Percentiles rank a stretch among this genome's conserved stretches.
Conservation (phyloP, 2,329 filamentous ascomycete genomes). For the Colletotrichum aenigma region DNA sequence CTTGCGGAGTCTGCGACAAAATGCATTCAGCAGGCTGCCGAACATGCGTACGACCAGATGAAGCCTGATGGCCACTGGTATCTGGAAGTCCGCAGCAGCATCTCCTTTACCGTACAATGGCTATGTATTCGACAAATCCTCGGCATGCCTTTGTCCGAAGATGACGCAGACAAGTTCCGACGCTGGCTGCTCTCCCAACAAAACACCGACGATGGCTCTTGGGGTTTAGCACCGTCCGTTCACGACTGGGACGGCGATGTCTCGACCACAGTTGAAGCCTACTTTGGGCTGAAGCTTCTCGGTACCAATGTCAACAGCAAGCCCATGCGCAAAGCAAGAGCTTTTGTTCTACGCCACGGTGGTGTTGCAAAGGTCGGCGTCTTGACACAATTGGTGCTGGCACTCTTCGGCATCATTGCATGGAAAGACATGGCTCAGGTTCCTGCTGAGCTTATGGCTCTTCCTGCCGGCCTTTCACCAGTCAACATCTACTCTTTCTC, state of each 20-base stretch:
- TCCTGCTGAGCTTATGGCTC: background rate
- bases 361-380: background rate
- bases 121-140: background rate
- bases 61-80: conserved; percentile 5
- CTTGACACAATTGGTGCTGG: background rate
- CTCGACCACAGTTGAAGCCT: conserved; percentile 1
- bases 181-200: background rate
- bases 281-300: conserved; percentile 5
- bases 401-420: background rate
- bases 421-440: conserved; percentile 9
- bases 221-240: background rate
- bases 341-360: background rate
- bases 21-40: background rate
- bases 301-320: background rate
- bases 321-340: background rate
- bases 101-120: conserved; percentile 1
- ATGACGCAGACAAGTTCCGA: background rate
- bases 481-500: conserved; percentile 5
- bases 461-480: background rate
- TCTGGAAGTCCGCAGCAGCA: background rate
- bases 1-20: background rate
- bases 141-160: background rate
- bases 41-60: conserved; percentile 1
- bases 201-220: background rate
- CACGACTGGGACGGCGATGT: background rate